These are phyloP conservation scores for Mortierella sp. DNA, from an alignment of 371 early-diverging fungal species.

Conservation along the genomic window DNA sequence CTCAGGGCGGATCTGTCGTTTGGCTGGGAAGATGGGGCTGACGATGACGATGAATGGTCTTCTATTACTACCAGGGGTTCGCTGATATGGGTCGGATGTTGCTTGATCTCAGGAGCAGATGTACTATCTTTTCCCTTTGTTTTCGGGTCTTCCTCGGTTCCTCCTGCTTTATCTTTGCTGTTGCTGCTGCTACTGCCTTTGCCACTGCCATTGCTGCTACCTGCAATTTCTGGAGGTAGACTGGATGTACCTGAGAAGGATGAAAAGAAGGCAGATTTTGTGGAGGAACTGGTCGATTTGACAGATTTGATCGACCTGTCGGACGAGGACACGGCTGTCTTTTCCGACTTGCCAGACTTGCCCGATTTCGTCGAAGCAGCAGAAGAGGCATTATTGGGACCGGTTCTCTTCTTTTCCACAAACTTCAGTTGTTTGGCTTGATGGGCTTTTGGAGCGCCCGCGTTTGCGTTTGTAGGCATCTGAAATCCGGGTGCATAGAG, in stretches of 20 bases:
- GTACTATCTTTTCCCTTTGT: not conserved
- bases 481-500: slow-evolving; percentile 33
- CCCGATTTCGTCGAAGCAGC: slow-evolving; percentile 30
- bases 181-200: not conserved
- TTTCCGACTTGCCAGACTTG: slow-evolving; percentile 14
- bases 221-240: slow-evolving; percentile 4
- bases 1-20: not conserved
- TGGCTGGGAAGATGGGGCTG: not conserved
- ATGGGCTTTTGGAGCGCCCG: slow-evolving; percentile 22
- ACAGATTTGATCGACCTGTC: slow-evolving; percentile 22
- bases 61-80: slow-evolving; percentile 17
- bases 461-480: not conserved
- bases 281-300: slow-evolving; percentile 16
- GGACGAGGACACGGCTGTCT: slow-evolving; percentile 6
- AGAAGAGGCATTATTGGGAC: slow-evolving; percentile 11
- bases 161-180: not conserved
- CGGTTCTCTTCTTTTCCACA: slow-evolving; percentile 24
- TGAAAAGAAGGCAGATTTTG: slow-evolving; percentile 26
- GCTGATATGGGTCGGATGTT: not conserved
- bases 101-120: not conserved
- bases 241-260: slow-evolving; percentile 13
- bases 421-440: slow-evolving; percentile 30
- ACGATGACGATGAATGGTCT: slow-evolving; percentile 18
- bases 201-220: too few relatives aligned
- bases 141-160: not conserved